These are phyloP conservation scores for Rhododendron mucronatum DNA, from an alignment of 148 eudicot species.

Conservation along the genomic window DNA sequence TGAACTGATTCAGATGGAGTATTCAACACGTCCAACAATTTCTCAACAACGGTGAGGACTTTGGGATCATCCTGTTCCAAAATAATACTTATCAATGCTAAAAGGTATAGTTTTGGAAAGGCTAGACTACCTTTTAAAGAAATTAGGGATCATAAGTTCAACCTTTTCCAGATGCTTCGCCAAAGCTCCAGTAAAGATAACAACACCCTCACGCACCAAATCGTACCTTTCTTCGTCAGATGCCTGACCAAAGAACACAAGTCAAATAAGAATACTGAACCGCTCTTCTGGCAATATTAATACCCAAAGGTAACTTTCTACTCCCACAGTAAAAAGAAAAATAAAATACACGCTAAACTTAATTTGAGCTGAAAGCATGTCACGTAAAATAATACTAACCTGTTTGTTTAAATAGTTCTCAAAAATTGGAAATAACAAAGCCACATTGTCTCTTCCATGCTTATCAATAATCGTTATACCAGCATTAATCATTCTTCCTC, in stretches of 20 bases:
- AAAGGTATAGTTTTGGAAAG: background rate
- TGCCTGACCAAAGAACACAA: conserved; percentile 42
- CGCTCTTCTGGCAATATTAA: background rate
- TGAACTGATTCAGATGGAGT: conserved; percentile 99
- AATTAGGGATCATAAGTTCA: conserved; percentile 3
- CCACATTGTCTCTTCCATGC: conserved; percentile 84
- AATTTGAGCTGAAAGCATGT: background rate
- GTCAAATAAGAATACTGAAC: background rate
- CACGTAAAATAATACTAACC: conserved; percentile 36
- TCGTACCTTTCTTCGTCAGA: conserved; percentile 90
- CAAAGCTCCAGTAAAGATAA: conserved; percentile 92
- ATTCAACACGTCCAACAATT: conserved; percentile 83
- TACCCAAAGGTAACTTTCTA: background rate
- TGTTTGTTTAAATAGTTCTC: conserved; percentile 95
- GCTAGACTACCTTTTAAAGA: background rate
- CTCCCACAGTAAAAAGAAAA: background rate
- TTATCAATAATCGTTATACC: conserved; percentile 91
- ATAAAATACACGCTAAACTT: background rate
- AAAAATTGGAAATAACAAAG: conserved; percentile 91
- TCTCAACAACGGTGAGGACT: conserved; percentile 89
- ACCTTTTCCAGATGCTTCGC: conserved; percentile 95
- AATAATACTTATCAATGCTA: background rate
- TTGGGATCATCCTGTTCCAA: conserved; percentile 82
- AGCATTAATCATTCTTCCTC: conserved; percentile 98
- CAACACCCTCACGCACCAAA: conserved; percentile 98